These are phyloP conservation scores for Arthrobotrys megalospora DNA, from an alignment of 2,329 filamentous ascomycete genomes.

Conservation along the genomic window DNA sequence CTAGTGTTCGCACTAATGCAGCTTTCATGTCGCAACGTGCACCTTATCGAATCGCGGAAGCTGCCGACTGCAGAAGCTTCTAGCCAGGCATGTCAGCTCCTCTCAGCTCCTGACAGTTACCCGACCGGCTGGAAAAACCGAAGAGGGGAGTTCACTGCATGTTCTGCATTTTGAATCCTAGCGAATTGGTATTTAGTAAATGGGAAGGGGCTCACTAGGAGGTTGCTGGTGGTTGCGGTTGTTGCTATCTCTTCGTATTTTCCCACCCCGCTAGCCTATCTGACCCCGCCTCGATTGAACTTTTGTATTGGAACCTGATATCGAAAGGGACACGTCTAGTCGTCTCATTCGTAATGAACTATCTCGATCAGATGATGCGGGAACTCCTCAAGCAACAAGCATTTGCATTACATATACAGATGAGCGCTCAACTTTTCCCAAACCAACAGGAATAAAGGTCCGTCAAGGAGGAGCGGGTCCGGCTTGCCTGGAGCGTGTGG, in stretches of 20 bases:
- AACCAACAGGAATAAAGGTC: constrained; percentile 48
- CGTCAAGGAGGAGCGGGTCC: constrained; percentile 34
- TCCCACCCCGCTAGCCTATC: constrained; percentile 41
- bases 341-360: constrained; percentile 54
- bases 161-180: constrained; percentile 49
- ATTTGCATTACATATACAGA: constrained; percentile 50
- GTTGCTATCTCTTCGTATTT: constrained; percentile 38
- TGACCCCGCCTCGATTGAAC: constrained; percentile 48
- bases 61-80: constrained; percentile 61
- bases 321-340: constrained; percentile 56
- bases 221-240: constrained; percentile 18
- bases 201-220: neutral
- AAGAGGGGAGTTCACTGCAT: constrained; percentile 55
- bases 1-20: constrained; percentile 56
- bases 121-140: constrained; percentile 56
- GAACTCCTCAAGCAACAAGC: constrained; percentile 54
- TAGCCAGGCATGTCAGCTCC: constrained; percentile 60
- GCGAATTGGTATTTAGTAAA: constrained; percentile 24
- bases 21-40: constrained; percentile 58
- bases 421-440: constrained; percentile 23
- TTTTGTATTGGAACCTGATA: constrained; percentile 50
- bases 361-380: constrained; percentile 59
- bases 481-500: constrained; percentile 23
- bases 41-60: constrained; percentile 62
- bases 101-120: constrained; percentile 61